Percentiles rank a stretch among this genome's conserved stretches.
Conservation (phyloP, 2,329 filamentous ascomycete genomes). For the Penicillium sp. region DNA sequence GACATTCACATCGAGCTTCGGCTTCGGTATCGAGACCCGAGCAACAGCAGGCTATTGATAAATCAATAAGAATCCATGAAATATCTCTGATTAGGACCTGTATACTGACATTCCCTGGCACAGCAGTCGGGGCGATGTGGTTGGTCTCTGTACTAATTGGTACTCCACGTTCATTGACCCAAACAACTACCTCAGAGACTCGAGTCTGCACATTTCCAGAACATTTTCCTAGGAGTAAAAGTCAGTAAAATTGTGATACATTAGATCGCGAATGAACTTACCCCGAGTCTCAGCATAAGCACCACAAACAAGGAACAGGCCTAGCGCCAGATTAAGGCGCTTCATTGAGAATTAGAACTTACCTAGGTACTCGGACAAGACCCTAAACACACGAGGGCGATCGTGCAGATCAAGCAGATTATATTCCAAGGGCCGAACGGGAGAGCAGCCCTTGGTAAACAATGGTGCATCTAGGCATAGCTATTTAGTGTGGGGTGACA, state of each 20-base stretch:
- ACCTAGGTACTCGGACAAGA: constrained; percentile 10
- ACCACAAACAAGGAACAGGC: constrained; percentile 12
- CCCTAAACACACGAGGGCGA: neutral
- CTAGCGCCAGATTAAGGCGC: constrained; percentile 11
- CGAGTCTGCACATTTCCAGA: constrained; percentile 38
- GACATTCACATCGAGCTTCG: neutral
- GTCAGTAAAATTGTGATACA: neutral
- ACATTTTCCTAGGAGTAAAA: constrained; percentile 28
- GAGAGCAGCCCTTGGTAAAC: constrained; percentile 9
- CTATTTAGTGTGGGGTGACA: constrained; percentile 10
- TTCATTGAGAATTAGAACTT: constrained; percentile 14
- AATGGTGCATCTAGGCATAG: constrained; percentile 16
- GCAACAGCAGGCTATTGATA: neutral
- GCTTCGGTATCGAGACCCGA: neutral
- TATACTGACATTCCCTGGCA: constrained; percentile 16
- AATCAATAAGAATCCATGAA: neutral
- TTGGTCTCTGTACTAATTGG: constrained; percentile 43
- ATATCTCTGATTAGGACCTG: neutral
- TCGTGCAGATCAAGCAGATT: constrained; percentile 21
- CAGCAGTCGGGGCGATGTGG: constrained; percentile 7
- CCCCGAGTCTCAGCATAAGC: constrained; percentile 23
- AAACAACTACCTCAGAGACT: constrained; percentile 52
- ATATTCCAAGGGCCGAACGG: constrained; percentile 8
- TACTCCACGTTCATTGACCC: constrained; percentile 56
- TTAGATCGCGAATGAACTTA: constrained; percentile 10